A percentile compares a stretch with the other conserved stretches of the same genome.
Conservation (phyloP, 2,329 filamentous ascomycete species). For the Sporothrix inflata region DNA sequence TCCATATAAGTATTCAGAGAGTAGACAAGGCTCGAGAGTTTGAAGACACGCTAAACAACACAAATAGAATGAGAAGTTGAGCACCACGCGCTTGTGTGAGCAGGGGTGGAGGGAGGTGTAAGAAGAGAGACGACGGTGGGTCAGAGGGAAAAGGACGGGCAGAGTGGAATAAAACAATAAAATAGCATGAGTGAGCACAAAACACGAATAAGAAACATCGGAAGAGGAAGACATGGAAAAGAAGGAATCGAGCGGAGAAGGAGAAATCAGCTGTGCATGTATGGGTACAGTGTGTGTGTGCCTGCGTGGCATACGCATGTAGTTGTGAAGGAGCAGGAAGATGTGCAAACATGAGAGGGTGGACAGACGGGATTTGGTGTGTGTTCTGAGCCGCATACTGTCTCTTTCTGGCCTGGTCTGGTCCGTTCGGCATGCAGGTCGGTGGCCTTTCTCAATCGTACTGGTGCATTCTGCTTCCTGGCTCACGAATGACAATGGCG, state of each 20-base stretch:
- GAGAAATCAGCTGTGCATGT: neutral
- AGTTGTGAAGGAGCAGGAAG: neutral
- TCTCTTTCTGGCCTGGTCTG: neutral
- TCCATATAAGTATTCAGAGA: neutral
- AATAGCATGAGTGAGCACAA: neutral
- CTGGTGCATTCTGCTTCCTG: neutral
- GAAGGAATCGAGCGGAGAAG: slow-evolving; percentile 3
- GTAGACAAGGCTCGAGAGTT: neutral
- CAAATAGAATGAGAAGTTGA: slow-evolving; percentile 1
- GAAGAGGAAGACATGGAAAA: neutral
- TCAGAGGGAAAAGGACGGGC: neutral
- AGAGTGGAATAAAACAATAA: neutral
- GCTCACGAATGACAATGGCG: neutral
- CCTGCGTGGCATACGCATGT: slow-evolving; percentile 6
- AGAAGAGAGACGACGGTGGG: neutral
- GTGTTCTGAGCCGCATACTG: neutral
- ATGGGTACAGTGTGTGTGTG: neutral
- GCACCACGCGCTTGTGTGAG: slow-evolving; percentile 2
- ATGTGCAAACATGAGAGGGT: slow-evolving; percentile 12
- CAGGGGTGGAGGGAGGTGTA: neutral
- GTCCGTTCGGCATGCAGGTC: neutral
- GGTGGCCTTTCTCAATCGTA: neutral
- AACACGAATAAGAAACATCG: neutral
- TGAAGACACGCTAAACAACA: neutral
- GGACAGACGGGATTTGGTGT: neutral